A percentile compares a stretch with the other conserved stretches of the same genome.
phyloP scores from a whole-genome alignment of 305 asterid species.

The Ruellia speciosa region DNA sequence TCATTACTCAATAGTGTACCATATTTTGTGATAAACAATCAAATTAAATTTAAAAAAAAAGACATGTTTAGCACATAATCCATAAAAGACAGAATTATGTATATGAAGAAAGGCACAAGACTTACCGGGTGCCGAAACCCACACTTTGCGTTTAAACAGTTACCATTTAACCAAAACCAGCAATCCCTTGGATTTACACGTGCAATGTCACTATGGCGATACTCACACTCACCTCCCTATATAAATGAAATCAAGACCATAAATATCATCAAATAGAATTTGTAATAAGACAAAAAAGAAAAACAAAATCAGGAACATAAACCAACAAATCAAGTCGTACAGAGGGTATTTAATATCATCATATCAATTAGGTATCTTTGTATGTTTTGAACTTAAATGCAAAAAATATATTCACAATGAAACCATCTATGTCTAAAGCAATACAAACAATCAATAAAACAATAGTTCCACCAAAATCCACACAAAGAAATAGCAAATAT shows the following conservation, averaged over 20 bases:
- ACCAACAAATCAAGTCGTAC: too few species aligned
- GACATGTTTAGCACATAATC: not conserved
- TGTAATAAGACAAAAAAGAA: too few species aligned
- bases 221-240: constrained; percentile 90
- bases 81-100: not conserved
- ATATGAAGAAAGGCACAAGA: constrained; percentile 11
- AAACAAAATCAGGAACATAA: too few species aligned
- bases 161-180: constrained; percentile 67
- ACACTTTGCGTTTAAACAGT: constrained; percentile 78
- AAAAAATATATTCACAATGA: not conserved
- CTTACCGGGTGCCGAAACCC: constrained; percentile 85
- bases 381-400: not conserved
- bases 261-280: not conserved
- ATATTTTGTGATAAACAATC: not conserved
- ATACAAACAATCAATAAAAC: too few species aligned
- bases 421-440: too few species aligned
- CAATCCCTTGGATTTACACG: constrained; percentile 88
- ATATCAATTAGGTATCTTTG: not conserved
- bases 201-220: constrained; percentile 81
- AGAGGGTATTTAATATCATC: not conserved
- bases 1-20: not conserved
- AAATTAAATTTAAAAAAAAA: not conserved
- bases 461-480: too few species aligned
- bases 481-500: too few species aligned
- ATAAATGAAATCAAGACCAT: constrained; percentile 13